Conservation (phyloP, 163 green algal genomes). For the Coccomyxa subellipsoidea region DNA sequence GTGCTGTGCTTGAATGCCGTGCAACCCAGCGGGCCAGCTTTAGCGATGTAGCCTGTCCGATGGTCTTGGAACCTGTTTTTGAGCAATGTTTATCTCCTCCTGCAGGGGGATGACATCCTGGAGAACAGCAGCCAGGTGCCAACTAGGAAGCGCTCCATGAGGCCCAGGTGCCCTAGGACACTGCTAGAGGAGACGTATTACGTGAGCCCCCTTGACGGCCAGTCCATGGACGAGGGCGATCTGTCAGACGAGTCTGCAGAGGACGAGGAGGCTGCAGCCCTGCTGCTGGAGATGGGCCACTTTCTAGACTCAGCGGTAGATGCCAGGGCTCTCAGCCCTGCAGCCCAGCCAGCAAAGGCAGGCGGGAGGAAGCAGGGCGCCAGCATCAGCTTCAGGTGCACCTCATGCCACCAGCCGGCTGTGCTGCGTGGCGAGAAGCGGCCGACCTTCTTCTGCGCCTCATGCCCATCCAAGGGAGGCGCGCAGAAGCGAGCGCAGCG, state of each 20-base stretch:
- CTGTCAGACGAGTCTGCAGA: not conserved
- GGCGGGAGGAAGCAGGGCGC: not conserved
- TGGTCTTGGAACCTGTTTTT: not conserved
- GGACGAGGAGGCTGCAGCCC: constrained; percentile 1
- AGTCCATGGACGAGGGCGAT: not conserved
- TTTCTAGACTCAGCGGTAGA: not conserved
- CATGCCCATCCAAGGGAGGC: not conserved
- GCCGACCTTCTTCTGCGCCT: constrained; percentile 10
- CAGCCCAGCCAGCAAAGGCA: not conserved
- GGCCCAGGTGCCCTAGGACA: not conserved
- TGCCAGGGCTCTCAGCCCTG: not conserved
- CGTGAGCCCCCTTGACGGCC: not conserved
- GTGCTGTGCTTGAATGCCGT: not conserved
- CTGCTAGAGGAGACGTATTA: constrained; percentile 5
- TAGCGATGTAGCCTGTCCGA: not conserved
- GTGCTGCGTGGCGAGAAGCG: constrained; percentile 11
- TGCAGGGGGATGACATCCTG: not conserved
- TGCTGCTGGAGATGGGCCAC: not conserved
- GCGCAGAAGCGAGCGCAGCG: constrained; percentile 10
- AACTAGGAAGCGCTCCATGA: not conserved
- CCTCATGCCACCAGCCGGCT: not conserved
- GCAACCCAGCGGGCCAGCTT: not conserved
- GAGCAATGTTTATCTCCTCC: not conserved
- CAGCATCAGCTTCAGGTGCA: not conserved
- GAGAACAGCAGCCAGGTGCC: not conserved